Conservation (phyloP, 108 stramenopile species). For the Nitzschia sp. region DNA sequence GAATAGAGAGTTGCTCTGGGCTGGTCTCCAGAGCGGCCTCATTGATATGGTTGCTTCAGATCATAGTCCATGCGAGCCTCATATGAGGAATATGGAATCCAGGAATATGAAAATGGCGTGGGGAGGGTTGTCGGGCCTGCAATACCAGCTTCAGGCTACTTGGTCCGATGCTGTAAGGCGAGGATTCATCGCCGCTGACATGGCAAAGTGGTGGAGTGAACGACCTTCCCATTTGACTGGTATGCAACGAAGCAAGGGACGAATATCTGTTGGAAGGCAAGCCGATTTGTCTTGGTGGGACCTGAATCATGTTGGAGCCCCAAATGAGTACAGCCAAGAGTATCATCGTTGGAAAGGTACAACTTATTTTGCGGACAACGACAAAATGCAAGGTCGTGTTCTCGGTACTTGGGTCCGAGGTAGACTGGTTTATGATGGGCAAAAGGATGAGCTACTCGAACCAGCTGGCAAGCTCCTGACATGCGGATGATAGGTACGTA, state of each 20-base stretch:
- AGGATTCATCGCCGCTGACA: neutral
- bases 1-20: conserved; percentile 37
- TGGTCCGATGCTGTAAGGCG: conserved; percentile 19
- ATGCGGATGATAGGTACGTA: neutral
- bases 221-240: conserved; percentile 36
- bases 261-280: conserved; percentile 24
- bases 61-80: conserved; percentile 49
- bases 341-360: conserved; percentile 41
- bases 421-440: conserved; percentile 31
- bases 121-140: conserved; percentile 49
- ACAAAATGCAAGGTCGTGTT: conserved; percentile 23
- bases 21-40: conserved; percentile 16
- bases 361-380: conserved; percentile 11
- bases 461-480: neutral
- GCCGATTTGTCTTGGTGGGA: conserved; percentile 42
- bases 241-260: conserved; percentile 15
- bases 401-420: conserved; percentile 35
- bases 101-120: conserved; percentile 33
- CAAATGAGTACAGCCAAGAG: conserved; percentile 25
- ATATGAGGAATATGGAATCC: conserved; percentile 18
- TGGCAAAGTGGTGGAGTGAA: conserved; percentile 45
- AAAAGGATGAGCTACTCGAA: conserved; percentile 12
- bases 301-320: conserved; percentile 9
- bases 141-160: conserved; percentile 44
- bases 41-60: conserved; percentile 55